Evolutionary conservation across 2,329 filamentous ascomycete species (phyloP), one percentile per base, ranked within the genome.

Genomic region (Fonsecaea pedrosoi): DNA sequence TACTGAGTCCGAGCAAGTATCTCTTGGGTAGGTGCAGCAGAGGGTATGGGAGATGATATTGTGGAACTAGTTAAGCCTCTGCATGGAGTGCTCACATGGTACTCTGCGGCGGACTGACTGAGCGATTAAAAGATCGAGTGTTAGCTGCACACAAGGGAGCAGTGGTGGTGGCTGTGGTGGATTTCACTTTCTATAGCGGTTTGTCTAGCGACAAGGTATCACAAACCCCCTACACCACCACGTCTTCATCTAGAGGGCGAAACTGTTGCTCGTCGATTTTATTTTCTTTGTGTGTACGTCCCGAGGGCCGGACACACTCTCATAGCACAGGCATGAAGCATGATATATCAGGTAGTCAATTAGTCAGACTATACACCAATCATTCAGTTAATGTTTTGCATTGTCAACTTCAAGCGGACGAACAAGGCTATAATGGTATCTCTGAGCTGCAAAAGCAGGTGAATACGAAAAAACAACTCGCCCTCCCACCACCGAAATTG

Each of bases 401-500:
- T 42, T 9, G 18, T 42, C 18, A n/a, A 42, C n/a, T 8, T 5
- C n/a, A n/a, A 42, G 15, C 6, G 70, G 57, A 34, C 61, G 38
- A 62, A 35, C n/a, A 56, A 62, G 45, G 25, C 45, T 50, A 50
- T 6, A 50, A 50, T 50, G 45, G 45, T 50, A 50, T 50, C 45
- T 50, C 45, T 50, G 15, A 50, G 8, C 45, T 25, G 21, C 45
- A 50, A 50, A 50, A 50, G n/a, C 18, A 21, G 25, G 21, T 25
- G 18, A 25, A 40, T 25, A 18, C 50, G 4, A 40, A 60, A n/a
- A 5, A 6, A 13, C n/a, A 60, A n/a, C 34, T 21, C 30, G 5
- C 3, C 7, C 13, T 45, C 4, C 9, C 42, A 21, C 42, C 15
- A 13, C 35, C 10, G 35, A 37, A 37, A 37, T 37, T 37, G 10